phyloP scores from a whole-genome alignment of 768 basidiomycete genomes.

The Rhodotorula taiwanensis region DNA sequence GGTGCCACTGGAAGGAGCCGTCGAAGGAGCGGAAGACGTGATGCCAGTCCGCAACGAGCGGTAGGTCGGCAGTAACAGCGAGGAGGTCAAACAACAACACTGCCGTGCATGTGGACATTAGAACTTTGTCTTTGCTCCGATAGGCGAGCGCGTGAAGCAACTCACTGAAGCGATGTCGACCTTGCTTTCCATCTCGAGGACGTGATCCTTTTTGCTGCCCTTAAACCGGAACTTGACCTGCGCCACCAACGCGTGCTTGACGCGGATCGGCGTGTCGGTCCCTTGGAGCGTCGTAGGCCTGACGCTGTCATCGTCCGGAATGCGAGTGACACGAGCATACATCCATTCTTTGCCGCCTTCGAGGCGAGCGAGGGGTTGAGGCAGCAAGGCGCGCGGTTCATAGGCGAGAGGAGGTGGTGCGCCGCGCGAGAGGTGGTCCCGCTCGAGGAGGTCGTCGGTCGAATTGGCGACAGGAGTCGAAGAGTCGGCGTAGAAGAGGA shows the following conservation, averaged over 20 bases:
- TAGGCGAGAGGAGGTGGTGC: slow-evolving; percentile 16
- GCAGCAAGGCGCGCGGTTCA: slow-evolving; percentile 19
- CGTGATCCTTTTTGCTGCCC: slow-evolving; percentile 18
- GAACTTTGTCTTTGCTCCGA: no score
- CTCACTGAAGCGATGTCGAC: slow-evolving; percentile 29
- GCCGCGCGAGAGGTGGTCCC: slow-evolving; percentile 15
- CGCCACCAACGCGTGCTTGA: slow-evolving; percentile 16
- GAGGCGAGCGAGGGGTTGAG: slow-evolving; percentile 24
- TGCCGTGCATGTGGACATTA: no score
- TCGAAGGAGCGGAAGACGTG: not conserved
- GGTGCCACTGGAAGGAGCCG: not conserved
- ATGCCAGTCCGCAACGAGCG: slow-evolving; percentile 7
- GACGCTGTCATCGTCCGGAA: slow-evolving; percentile 27
- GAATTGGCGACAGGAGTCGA: slow-evolving; percentile 14
- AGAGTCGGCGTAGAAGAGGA: slow-evolving; percentile 26
- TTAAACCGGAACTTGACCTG: slow-evolving; percentile 25
- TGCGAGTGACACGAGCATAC: slow-evolving; percentile 25
- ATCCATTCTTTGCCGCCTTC: slow-evolving; percentile 19
- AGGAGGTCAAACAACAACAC: slow-evolving; percentile 31
- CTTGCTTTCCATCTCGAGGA: slow-evolving; percentile 15
- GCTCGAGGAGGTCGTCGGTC: slow-evolving; percentile 24
- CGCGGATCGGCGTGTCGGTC: slow-evolving; percentile 28
- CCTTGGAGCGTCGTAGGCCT: slow-evolving; percentile 27
- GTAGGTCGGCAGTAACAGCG: slow-evolving; percentile 25
- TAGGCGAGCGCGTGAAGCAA: not conserved